Evolutionary conservation across 495 filamentous ascomycete genomes (phyloP).

Genomic region (Thozetella sp.): DNA sequence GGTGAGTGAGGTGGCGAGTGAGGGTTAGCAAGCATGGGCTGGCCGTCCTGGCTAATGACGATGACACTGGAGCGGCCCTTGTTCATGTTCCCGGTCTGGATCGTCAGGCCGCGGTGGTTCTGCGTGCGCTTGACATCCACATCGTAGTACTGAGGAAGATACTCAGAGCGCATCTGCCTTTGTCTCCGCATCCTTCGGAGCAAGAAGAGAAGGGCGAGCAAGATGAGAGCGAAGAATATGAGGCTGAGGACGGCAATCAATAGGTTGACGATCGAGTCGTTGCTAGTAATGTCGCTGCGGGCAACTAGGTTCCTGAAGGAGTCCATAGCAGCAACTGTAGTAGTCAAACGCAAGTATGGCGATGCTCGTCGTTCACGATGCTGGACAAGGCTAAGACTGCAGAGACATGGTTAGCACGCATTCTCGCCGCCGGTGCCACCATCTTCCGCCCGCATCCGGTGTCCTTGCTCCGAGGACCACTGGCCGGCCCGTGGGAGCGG

Average conservation of each 20-base stretch:
- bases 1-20: conserved; percentile 76
- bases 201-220: conserved; percentile 67
- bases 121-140: conserved; percentile 34
- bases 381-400: background rate
- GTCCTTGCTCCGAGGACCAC: too few species aligned
- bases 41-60: conserved; percentile 70
- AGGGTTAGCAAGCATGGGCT: conserved; percentile 74
- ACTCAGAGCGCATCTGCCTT: conserved; percentile 49
- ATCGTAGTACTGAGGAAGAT: conserved; percentile 59
- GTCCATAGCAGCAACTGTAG: conserved; percentile 40
- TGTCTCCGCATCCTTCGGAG: conserved; percentile 60
- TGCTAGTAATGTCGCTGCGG: conserved; percentile 48
- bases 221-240: conserved; percentile 64
- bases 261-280: conserved; percentile 63
- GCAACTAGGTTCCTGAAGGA: conserved; percentile 47
- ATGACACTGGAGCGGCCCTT: conserved; percentile 74
- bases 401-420: background rate
- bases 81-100: conserved; percentile 60
- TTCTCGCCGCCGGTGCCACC: too few species aligned
- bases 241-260: conserved; percentile 81
- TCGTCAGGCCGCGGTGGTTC: conserved; percentile 47
- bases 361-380: too few species aligned
- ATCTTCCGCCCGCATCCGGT: too few species aligned
- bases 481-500: too few species aligned
- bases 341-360: background rate